Base-by-base conservation (phyloP, 2,329 filamentous ascomycete genomes). In the Verticillium alfalfae region DNA sequence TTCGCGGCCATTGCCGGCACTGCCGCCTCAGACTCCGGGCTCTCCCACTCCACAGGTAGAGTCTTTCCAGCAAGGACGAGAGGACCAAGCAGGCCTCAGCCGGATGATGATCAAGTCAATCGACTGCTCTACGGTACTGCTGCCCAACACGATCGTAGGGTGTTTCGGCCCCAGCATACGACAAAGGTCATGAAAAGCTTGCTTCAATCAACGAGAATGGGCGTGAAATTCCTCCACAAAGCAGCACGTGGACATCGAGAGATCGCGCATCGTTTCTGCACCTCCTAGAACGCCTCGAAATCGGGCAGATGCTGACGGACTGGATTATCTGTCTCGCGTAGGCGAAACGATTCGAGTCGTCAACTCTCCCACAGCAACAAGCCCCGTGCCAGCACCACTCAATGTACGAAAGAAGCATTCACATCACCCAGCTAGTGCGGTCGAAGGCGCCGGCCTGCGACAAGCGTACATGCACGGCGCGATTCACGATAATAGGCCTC, bases 261-360 rank as follows among this genome's bases (percentile, higher is more conserved):
- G 78, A 61, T 63, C 70, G 41, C 78, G 82, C 31, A 77, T 78
- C 34, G 79, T 80, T 15, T 84, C 82, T 12, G 79, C 79, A 10
- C 79, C 58, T 26, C 73, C 76, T 13, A 69, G 68, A 37, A 67
- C 67, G 5, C 64, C 66, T 16, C 66, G 63, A 3, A 59, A 61
- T 34, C 62, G 57, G 45, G 66, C 54, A 54, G 76, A 77, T n/a
- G 70, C 71, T 49, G 71, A 67, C 15, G 76, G 74, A 13, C 67
- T 83, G 7, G 76, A 81, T 34, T 81, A 79, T 65, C 70, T 84
- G 8, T 75, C 76, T 57, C 75, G 72, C 37, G 76, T 77, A 2
- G 78, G 81, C 61, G 78, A 82, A 58, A 85, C 82, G 0, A 86
- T 86, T 67, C 80, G 83, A 6, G 70, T 86, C 5, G 83, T 86